Percentiles rank a stretch among this genome's conserved stretches.
These are phyloP conservation scores for Panicum virgatum DNA, from an alignment of 202 grass and related monocot species.

Conservation along the genomic window DNA sequence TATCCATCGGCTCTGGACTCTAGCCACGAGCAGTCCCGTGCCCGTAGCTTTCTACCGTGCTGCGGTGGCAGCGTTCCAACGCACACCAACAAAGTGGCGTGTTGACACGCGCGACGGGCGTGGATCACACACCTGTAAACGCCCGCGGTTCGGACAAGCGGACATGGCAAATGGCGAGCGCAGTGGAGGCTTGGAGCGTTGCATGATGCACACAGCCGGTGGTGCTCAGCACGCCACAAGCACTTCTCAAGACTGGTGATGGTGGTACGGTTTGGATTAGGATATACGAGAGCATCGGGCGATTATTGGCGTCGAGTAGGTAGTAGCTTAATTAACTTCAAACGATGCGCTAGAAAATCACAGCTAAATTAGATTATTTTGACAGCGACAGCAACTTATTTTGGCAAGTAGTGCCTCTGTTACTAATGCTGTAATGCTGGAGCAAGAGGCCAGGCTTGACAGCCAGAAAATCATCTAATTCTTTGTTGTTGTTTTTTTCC, in stretches of 20 bases:
- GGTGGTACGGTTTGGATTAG: neutral
- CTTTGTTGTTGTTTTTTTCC: too few species aligned
- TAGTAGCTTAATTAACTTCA: neutral
- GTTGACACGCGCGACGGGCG: neutral
- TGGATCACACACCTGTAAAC: conserved; percentile 41
- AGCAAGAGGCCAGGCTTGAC: too few species aligned
- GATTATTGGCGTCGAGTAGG: neutral
- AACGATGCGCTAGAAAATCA: neutral
- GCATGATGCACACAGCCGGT: neutral
- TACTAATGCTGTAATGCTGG: too few species aligned
- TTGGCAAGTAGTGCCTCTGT: too few species aligned
- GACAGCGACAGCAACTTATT: too few species aligned
- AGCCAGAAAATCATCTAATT: too few species aligned
- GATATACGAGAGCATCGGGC: neutral
- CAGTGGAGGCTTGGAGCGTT: neutral
- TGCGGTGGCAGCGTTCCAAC: conserved; percentile 16
- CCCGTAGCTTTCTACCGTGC: conserved; percentile 7
- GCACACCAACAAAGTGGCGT: conserved; percentile 4
- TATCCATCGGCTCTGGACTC: conserved; percentile 20
- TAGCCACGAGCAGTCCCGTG: conserved; percentile 21
- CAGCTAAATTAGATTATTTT: too few species aligned
- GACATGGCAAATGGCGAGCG: neutral
- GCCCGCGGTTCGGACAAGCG: conserved; percentile 7
- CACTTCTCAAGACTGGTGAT: neutral
- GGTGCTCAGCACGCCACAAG: conserved; percentile 14